Percentiles rank a stretch among this genome's conserved stretches.
These are phyloP conservation scores for Thermothielavioides terrestris DNA, from an alignment of 495 filamentous ascomycete species.

Conservation along the genomic window DNA sequence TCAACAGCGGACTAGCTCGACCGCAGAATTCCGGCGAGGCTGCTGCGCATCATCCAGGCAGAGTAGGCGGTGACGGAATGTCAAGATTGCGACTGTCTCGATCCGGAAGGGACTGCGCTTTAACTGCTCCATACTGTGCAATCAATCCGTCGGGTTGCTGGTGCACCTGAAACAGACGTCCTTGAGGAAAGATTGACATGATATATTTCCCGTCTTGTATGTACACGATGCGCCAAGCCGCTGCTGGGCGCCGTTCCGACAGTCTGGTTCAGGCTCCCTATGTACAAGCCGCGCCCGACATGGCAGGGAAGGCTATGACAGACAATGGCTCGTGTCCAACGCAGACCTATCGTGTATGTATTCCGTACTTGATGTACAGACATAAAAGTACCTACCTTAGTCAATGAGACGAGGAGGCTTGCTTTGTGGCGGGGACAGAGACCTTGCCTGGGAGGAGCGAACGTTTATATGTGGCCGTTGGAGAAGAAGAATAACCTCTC, in stretches of 20 bases:
- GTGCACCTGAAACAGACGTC: slow-evolving; percentile 1
- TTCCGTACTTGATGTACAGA: no score
- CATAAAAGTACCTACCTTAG: no score
- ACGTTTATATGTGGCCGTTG: no score
- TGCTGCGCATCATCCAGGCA: not conserved
- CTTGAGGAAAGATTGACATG: not conserved
- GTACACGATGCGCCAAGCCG: not conserved
- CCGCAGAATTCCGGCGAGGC: not conserved
- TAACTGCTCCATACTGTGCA: not conserved
- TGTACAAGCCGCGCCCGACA: not conserved
- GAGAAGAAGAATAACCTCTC: no score
- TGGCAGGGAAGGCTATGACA: not conserved
- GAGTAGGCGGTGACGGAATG: not conserved
- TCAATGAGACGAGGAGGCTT: no score
- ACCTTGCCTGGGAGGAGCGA: no score
- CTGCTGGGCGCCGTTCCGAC: not conserved
- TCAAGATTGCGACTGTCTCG: not conserved
- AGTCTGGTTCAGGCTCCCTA: not conserved
- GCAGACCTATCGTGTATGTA: no score
- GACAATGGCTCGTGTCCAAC: no score
- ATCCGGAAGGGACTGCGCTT: not conserved
- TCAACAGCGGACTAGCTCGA: no score
- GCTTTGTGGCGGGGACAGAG: no score
- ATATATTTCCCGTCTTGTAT: not conserved
- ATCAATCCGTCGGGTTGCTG: not conserved